Evolutionary conservation across 2,329 filamentous ascomycete genomes (phyloP).

Genomic region (Didymella pinodella): DNA sequence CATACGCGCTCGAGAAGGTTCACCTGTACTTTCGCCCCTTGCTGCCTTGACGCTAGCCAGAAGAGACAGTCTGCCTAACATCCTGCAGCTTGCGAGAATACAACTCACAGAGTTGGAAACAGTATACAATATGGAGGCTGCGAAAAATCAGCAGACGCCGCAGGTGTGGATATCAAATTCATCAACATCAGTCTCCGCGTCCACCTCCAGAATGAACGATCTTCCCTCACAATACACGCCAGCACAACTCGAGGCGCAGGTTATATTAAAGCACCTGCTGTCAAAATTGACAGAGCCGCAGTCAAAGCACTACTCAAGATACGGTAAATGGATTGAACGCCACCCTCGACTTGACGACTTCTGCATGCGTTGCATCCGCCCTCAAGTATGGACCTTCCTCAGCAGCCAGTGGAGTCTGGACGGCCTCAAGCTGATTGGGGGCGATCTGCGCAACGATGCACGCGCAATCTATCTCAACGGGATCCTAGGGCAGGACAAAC

Average conservation of each 20-base stretch:
- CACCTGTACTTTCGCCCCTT: conserved; percentile 10
- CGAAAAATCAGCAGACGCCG: neutral
- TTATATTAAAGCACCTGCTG: conserved; percentile 34
- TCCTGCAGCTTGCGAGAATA: conserved; percentile 8
- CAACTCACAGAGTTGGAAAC: neutral
- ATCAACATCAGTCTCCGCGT: neutral
- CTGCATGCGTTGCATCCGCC: conserved; percentile 31
- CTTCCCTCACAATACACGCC: conserved; percentile 10
- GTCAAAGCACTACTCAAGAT: conserved; percentile 29
- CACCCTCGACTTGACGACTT: conserved; percentile 33
- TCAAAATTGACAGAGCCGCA: conserved; percentile 23
- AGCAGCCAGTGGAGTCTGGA: conserved; percentile 33
- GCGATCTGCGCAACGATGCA: conserved; percentile 34
- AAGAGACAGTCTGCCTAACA: conserved; percentile 4
- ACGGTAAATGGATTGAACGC: conserved; percentile 30
- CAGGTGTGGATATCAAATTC: conserved; percentile 1
- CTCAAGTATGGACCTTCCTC: conserved; percentile 35
- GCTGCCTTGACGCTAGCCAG: conserved; percentile 16
- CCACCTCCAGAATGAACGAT: conserved; percentile 24
- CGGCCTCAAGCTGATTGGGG: conserved; percentile 33
- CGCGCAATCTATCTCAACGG: conserved; percentile 40
- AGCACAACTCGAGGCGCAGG: conserved; percentile 37
- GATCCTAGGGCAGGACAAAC: conserved; percentile 36
- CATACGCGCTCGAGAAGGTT: neutral
- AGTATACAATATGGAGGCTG: conserved; percentile 6